Conservation (phyloP, 169 alveolate species). For the Perkinsus olseni region DNA sequence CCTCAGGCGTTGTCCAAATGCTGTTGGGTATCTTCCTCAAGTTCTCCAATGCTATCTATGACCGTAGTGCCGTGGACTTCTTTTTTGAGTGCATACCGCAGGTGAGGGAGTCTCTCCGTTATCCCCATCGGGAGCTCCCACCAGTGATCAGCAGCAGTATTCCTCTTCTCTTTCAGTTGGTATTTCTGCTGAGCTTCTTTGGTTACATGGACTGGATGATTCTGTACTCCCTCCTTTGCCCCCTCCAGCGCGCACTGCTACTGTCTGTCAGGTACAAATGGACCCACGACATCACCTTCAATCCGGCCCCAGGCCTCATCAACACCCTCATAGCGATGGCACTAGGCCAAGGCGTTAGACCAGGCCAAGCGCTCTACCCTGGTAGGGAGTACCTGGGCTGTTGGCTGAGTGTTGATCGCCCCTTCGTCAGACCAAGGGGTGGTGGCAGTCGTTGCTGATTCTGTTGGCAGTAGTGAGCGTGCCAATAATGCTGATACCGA, state of each 20-base stretch:
- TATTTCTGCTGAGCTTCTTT: slow-evolving; percentile 81
- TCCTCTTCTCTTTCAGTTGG: slow-evolving; percentile 50
- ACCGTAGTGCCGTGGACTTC: slow-evolving; percentile 76
- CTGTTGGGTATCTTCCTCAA: not conserved
- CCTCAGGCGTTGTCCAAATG: not conserved
- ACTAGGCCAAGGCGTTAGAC: not conserved
- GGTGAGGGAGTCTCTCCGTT: not conserved
- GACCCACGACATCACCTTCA: slow-evolving; percentile 60
- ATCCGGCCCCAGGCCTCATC: slow-evolving; percentile 56
- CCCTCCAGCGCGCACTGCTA: not conserved
- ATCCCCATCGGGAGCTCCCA: too few species aligned
- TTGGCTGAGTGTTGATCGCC: not conserved
- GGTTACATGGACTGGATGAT: slow-evolving; percentile 92
- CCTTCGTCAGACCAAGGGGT: slow-evolving; percentile 41
- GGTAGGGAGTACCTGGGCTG: not conserved
- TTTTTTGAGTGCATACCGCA: slow-evolving; percentile 92
- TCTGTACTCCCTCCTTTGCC: slow-evolving; percentile 33
- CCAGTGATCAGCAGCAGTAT: too few species aligned
- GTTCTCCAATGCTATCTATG: slow-evolving; percentile 74
- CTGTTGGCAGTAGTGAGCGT: slow-evolving; percentile 67
- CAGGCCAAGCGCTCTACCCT: not conserved
- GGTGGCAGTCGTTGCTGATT: slow-evolving; percentile 58
- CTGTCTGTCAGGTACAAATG: slow-evolving; percentile 61
- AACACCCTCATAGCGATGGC: slow-evolving; percentile 89
- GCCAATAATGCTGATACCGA: slow-evolving; percentile 90